Base-by-base conservation (phyloP, 2,329 filamentous ascomycete species). In the Neurospora sp. region DNA sequence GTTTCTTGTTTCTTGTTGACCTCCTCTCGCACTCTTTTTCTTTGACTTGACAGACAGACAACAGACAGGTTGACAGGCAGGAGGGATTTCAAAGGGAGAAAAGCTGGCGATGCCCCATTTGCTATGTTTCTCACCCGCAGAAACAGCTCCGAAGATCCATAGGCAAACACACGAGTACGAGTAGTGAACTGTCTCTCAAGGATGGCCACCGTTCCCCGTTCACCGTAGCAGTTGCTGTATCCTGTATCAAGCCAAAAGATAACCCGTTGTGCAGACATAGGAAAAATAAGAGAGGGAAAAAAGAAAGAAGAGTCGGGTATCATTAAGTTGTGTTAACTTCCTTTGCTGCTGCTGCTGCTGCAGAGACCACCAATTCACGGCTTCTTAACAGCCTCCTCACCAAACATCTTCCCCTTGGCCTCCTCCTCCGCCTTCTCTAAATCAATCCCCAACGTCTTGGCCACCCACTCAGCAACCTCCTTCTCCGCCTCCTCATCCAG, bases 391-490 rank as follows among this genome's bases (percentile, higher is more conserved):
- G 38, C 36, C 38, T 39, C 66, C 33, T 52, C 70, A 28, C 28
- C 28, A 9, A 33, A 46, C 67, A 28, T 38, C 69, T 66, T 28
- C 6, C n/a, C 19, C 28, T 68, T 19, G 38, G n/a, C 38, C 42
- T 68, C 46, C 38, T 38, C 68, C 46, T 68, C 67, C 70, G 76
- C 74, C 70, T 78, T 79, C 75, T 79, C 82, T 74, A 83, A 78
- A 70, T 85, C 85, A 73, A 85, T 86, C 72, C 86, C 87, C 69
- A 93, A 83, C 38, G 88, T 73, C 77, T 86, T 80, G 73, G 85
- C 81, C 79, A 90, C 80, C 86, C 88, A 85, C 80, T 88, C 84
- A 77, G 89, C 86, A 71, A 90, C 80, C 76, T 90, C 84, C 74
- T 83, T 80, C 81, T 91, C 87, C 70, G 86, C 84, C 76, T 86